Evolutionary conservation across 2,329 filamentous ascomycete species (phyloP), one percentile per base, ranked within the genome.

Genomic region (Hypoxylon sp.): DNA sequence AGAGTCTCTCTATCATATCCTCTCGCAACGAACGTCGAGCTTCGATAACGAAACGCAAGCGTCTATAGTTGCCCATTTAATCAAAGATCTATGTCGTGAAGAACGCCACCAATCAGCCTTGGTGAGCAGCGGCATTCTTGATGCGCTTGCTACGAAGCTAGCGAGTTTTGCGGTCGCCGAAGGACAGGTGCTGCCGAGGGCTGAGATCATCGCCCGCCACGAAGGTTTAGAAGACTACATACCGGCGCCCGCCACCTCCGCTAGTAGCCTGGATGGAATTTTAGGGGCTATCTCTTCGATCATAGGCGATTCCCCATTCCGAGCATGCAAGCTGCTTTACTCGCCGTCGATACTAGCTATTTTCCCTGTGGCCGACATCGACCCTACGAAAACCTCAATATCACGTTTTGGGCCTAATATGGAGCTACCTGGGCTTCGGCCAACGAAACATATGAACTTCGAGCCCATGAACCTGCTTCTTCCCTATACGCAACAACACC

Each of bases 271-370:
- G 41, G 85, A 89, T 1, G 88, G 89, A 9, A 87, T 97, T 17
- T 81, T 98, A 5, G 90, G 93, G 68, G 93, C 94, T 0, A 87
- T 97, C 55, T 86, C 90, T 19, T 86, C 90, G 49, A 91, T 98
- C 51, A 87, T 97, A 53, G 87, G 90, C 67, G 89, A 93, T 73
- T 98, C 95, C 0, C 91, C 90, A 72, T 92, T 91, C 78, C 88
- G 93, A 60, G 90, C 93, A 9, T 90, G 90, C 70, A 87, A 93
- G 73, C 85, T 93, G 52, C 80, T 91, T 46, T 90, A 87, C 65
- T 91, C 91, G 0, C 90, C 90, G 1, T 86, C 89, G 0, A 88
- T 94, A 43, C 80, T 92, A 61, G 87, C 90, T 19, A 86, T 92
- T 10, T 92, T 93, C 67, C 90, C 90, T 2, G 83, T 84, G 46